Percentiles rank a stretch among this genome's conserved stretches.
Conservation (phyloP, 306 rosid species). For the Rosa lucieae region DNA sequence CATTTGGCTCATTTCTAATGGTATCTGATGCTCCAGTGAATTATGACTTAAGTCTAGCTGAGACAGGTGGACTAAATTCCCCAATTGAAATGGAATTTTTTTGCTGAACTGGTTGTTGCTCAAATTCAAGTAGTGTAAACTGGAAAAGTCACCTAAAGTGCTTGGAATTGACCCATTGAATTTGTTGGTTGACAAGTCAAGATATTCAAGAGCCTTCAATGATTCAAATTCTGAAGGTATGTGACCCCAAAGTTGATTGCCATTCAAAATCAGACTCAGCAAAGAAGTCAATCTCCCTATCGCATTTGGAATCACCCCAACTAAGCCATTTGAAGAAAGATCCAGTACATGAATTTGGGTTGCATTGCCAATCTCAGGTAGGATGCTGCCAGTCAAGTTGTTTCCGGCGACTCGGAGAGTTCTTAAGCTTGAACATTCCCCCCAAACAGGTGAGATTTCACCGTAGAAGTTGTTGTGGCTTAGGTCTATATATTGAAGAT, state of each 20-base stretch:
- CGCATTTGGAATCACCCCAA: constrained; percentile 15
- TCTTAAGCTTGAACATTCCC: constrained; percentile 20
- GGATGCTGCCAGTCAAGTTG: constrained; percentile 28
- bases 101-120: constrained; percentile 21
- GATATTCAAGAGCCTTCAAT: constrained; percentile 6
- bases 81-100: constrained; percentile 26
- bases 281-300: constrained; percentile 10
- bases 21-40: constrained; percentile 16
- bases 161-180: constrained; percentile 29
- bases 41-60: constrained; percentile 27
- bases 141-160: constrained; percentile 3
- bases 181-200: constrained; percentile 22
- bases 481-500: constrained; percentile 27
- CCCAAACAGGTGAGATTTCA: constrained; percentile 28
- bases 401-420: constrained; percentile 27
- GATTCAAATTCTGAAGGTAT: constrained; percentile 23
- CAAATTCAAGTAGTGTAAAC: constrained; percentile 22
- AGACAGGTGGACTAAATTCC: not conserved
- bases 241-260: constrained; percentile 13
- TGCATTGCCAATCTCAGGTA: constrained; percentile 29
- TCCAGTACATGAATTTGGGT: not conserved
- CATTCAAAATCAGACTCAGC: not conserved
- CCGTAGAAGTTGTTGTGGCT: constrained; percentile 40
- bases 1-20: constrained; percentile 16
- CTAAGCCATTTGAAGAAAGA: constrained; percentile 3